Base-by-base conservation (phyloP, 169 alveolate genomes). In the Blepharisma undulans region DNA sequence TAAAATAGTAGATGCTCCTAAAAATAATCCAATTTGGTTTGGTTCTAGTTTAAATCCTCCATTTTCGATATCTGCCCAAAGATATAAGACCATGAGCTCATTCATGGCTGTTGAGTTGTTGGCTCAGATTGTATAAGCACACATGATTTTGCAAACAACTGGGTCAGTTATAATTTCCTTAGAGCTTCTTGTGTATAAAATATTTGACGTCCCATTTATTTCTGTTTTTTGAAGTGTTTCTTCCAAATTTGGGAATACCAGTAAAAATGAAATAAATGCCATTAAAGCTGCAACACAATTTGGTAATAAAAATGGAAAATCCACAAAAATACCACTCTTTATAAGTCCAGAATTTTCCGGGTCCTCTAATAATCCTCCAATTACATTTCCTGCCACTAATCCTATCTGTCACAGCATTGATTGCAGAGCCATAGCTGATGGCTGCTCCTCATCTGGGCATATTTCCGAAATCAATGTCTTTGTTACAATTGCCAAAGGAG, bases 21-120 rank as follows among this genome's bases (percentile, higher is more conserved):
- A 32, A 21, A 72, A 30, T 4, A 27, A 6, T 27, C 91, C 84
- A 2, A 86, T 86, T 27, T 32, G 21, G 8, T 72, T 22, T 30
- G 84, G 27, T 1, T 22, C 27, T 7, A 86, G 34, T 25, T 86
- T 66, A 71, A 86, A 36, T 30, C 91, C 91, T 32, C 91, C 91
- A 30, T 27, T 33, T 29, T 71, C 29, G 1, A 2, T 25, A 3
- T 86, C 34, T 1, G 91, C 60, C 80, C 84, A 86, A 6, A 32
- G 7, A 21, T 22, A 86, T 2, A 86, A 29, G n/a, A 36, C 29
- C 29, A 86, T 22, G 0, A 86, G 7, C 48, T 86, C 91, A 25
- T 25, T 27, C 29, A 86, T 61, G 14, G 74, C 80, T 21, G 91
- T 86, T 86, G n/a, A 21, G n/a, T 72, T 71, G 7, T 18, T 29